A percentile compares a stretch with the other conserved stretches of the same genome.
phyloP scores from a whole-genome alignment of 2,329 filamentous ascomycete species.

The Phaeophleospora eucalypticola region DNA sequence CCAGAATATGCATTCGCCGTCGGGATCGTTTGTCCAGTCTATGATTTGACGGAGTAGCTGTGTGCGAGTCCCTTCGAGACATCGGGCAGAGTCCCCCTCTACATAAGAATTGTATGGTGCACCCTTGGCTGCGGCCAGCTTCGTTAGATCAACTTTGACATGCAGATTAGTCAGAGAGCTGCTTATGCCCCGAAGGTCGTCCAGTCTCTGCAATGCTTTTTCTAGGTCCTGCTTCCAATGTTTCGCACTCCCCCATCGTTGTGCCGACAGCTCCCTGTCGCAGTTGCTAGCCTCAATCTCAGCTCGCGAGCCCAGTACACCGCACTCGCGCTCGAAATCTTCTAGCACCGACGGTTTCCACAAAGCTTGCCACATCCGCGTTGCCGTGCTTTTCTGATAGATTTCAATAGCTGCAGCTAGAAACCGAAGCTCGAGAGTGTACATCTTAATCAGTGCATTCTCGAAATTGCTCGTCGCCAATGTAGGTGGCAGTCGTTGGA shows the following conservation, averaged over 20 bases:
- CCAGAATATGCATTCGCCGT: slow-evolving; percentile 2
- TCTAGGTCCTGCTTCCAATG: background rate
- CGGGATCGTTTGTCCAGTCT: background rate
- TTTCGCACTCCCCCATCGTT: background rate
- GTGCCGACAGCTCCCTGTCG: background rate
- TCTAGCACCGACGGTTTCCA: too few species aligned
- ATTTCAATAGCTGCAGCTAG: background rate
- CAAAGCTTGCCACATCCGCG: too few species aligned
- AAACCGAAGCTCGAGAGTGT: background rate
- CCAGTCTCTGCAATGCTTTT: background rate
- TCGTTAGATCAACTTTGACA: background rate
- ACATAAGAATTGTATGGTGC: background rate
- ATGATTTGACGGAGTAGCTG: background rate
- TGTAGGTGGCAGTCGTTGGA: background rate
- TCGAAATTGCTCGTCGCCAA: too few species aligned
- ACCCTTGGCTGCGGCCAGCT: background rate
- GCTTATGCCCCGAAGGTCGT: background rate
- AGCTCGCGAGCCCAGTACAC: background rate
- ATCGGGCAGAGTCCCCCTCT: background rate
- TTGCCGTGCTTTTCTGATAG: background rate
- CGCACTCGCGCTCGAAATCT: too few species aligned
- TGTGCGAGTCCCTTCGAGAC: background rate
- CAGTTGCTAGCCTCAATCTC: background rate
- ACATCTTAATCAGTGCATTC: background rate
- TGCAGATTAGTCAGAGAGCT: background rate